Evolutionary conservation across 768 basidiomycete species (phyloP).

Genomic region (Amanita pallidorosea): DNA sequence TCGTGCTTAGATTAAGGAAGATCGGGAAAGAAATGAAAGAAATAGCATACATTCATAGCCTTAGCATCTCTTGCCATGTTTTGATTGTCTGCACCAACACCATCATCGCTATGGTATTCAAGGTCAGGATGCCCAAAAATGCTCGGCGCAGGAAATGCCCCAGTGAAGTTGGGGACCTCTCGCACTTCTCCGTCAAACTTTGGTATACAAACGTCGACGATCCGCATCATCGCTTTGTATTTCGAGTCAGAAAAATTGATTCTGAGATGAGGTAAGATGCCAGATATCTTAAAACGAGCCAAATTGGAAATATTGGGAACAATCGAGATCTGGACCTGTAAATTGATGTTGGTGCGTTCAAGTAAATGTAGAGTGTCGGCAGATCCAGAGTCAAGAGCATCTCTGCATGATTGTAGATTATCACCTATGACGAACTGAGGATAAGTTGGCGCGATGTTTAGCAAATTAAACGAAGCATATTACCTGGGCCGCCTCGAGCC

Average conservation of each 20-base stretch:
- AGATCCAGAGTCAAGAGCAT: constrained; percentile 55
- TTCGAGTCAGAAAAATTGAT: constrained; percentile 87
- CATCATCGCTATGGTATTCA: constrained; percentile 65
- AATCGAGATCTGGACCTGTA: constrained; percentile 88
- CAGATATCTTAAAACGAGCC: constrained; percentile 83
- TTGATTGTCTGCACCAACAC: constrained; percentile 30
- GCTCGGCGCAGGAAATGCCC: constrained; percentile 37
- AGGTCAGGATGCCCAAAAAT: constrained; percentile 42
- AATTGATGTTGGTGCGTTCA: constrained; percentile 84
- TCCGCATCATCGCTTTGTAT: constrained; percentile 85
- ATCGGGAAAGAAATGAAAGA: not conserved
- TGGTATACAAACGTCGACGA: constrained; percentile 87
- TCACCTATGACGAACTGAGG: constrained; percentile 81
- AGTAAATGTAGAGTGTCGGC: constrained; percentile 70
- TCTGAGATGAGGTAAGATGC: constrained; percentile 76
- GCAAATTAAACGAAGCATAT: constrained; percentile 25
- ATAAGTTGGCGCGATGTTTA: not conserved
- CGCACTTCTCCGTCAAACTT: constrained; percentile 47
- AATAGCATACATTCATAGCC: not conserved
- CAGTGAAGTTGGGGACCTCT: constrained; percentile 16
- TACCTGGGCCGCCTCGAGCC: constrained; percentile 86
- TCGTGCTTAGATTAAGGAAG: not conserved
- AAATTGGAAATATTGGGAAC: constrained; percentile 74
- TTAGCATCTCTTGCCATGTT: constrained; percentile 15
- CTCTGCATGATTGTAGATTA: constrained; percentile 69